These are phyloP conservation scores for Jaapia argillacea DNA, from an alignment of 768 basidiomycete species.

Conservation along the genomic window DNA sequence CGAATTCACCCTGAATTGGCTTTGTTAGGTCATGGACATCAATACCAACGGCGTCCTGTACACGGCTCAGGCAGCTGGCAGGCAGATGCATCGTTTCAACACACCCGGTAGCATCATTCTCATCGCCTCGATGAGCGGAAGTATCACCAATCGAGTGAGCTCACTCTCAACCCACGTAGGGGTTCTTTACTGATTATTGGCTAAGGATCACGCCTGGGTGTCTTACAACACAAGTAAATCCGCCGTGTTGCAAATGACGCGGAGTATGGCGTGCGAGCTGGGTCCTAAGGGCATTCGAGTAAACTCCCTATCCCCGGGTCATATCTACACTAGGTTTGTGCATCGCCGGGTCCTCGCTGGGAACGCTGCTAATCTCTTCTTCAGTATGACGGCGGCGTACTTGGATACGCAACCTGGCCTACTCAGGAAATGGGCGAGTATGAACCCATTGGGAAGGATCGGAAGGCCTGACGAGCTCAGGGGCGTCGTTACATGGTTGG, in stretches of 20 bases:
- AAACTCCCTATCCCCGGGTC: slow-evolving; percentile 68
- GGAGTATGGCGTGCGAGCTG: slow-evolving; percentile 77
- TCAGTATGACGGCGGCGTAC: slow-evolving; percentile 67
- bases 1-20: slow-evolving; percentile 31
- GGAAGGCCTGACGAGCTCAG: slow-evolving; percentile 66
- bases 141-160: slow-evolving; percentile 56
- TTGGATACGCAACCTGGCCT: slow-evolving; percentile 56
- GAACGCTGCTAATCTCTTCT: neutral
- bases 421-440: slow-evolving; percentile 52
- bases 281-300: slow-evolving; percentile 58
- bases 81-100: slow-evolving; percentile 24
- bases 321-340: slow-evolving; percentile 56
- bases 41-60: slow-evolving; percentile 39
- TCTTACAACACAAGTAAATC: slow-evolving; percentile 74
- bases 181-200: neutral
- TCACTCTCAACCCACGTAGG: neutral
- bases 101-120: slow-evolving; percentile 29
- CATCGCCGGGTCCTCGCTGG: neutral
- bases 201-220: slow-evolving; percentile 63
- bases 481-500: slow-evolving; percentile 63
- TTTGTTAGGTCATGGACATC: slow-evolving; percentile 49
- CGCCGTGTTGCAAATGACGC: slow-evolving; percentile 70
- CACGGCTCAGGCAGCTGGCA: slow-evolving; percentile 26
- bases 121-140: slow-evolving; percentile 33
- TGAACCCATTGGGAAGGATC: slow-evolving; percentile 64